Evolutionary conservation across 2,329 filamentous ascomycete species (phyloP), one percentile per base, ranked within the genome.

Genomic region (Cordyceps fumosorosea): DNA sequence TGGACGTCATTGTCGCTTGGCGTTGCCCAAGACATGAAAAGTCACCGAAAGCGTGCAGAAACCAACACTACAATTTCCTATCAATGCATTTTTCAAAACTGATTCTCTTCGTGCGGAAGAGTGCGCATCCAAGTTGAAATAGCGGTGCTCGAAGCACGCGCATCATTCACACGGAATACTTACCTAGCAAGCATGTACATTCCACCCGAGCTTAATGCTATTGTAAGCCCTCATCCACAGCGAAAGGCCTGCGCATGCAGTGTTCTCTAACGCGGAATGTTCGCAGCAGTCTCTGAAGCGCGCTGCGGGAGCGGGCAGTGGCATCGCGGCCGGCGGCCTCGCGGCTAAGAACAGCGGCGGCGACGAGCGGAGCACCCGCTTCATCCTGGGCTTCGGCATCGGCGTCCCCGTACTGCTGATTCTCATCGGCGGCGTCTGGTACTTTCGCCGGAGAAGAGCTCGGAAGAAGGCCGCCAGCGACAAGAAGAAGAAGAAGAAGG

Each of bases 331-430:
- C 37, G 59, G 59, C 22, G 60, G 60, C 12, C 8, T 56, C 20
- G 60, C 45, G 18, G 42, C 44, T 18, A 14, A 29, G 18, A 45
- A 57, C 10, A 26, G 34, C n/a, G 54, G 47, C 34, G 54, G 54
- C 34, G 24, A 40, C 12, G 54, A 58, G 16, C 22, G 53, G 5
- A 40, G 47, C 45, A 57, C 53, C 22, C 29, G 45, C 16, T 62
- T 62, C 47, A 53, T 57, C 47, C 60, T 58, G 24, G 60, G 53
- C 22, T 62, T 62, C 47, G 60, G 44, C 44, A 62, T 62, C 22
- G 53, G 60, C 52, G 53, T 62, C 1, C 60, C 60, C 8, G n/a
- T 56, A 4, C 48, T 62, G 20, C 34, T 62, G 14, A 40, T 62
- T 2, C n/a, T 62, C 37, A 5, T 62, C 26, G 47, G 47, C 14